phyloP scores from a whole-genome alignment of 306 rosid genomes.

The Macrotyloma uniflorum region DNA sequence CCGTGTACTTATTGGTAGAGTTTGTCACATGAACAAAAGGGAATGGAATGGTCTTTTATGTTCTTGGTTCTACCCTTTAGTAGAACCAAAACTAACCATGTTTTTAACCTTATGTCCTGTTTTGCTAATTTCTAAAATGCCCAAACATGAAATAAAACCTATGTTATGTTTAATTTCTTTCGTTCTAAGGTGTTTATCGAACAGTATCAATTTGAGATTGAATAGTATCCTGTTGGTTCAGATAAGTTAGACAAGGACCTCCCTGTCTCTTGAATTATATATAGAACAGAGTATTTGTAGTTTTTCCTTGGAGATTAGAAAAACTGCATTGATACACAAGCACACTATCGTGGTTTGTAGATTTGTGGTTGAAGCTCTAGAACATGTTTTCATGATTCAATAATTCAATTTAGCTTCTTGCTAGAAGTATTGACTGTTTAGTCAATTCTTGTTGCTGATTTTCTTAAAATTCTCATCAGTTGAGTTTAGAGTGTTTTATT shows the following conservation, averaged over 20 bases:
- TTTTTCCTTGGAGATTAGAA: background rate
- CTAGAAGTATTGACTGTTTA: conserved; percentile 10
- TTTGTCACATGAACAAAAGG: background rate
- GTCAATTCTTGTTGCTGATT: conserved; percentile 11
- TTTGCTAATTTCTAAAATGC: background rate
- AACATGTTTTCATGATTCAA: conserved; percentile 9
- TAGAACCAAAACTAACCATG: background rate
- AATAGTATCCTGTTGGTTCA: background rate
- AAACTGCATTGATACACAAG: background rate
- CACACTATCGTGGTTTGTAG: background rate
- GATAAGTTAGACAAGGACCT: conserved; percentile 1
- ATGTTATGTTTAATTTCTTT: background rate
- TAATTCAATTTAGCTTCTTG: conserved; percentile 9
- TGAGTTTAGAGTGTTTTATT: background rate
- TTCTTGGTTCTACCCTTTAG: background rate
- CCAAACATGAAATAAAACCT: too few relatives aligned
- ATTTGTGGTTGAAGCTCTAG: background rate
- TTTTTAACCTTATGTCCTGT: background rate
- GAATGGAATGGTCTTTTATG: background rate
- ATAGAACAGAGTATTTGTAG: background rate
- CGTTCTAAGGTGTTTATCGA: background rate
- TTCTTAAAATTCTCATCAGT: background rate
- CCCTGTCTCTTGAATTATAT: background rate
- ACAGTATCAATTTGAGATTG: background rate
- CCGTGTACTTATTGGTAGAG: background rate